Percentiles rank a stretch among this genome's conserved stretches.
Conservation (phyloP, 2,329 filamentous ascomycete genomes). For the Epichloe bromicola region DNA sequence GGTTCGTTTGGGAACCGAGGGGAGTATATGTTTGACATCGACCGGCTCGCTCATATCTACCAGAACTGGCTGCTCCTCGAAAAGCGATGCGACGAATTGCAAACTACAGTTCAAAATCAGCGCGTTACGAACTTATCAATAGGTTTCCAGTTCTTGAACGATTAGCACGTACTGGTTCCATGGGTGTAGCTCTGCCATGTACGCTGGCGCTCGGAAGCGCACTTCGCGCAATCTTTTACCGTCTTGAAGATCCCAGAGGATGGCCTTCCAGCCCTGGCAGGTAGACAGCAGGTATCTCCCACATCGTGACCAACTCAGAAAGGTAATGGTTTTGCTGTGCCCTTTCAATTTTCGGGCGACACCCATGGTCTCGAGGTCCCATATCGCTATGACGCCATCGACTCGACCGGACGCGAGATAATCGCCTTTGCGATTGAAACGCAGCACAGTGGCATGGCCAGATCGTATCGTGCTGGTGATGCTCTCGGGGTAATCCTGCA, state of each 20-base stretch:
- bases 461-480: constrained; percentile 76
- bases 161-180: constrained; percentile 55
- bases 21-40: constrained; percentile 59
- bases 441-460: constrained; percentile 52
- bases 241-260: constrained; percentile 78
- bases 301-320: constrained; percentile 86
- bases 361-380: constrained; percentile 95
- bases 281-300: constrained; percentile 85
- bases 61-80: constrained; percentile 82
- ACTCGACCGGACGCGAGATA: constrained; percentile 87
- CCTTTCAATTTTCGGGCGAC: constrained; percentile 88
- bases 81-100: constrained; percentile 80
- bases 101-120: constrained; percentile 38
- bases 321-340: constrained; percentile 88
- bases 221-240: constrained; percentile 66
- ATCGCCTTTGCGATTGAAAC: constrained; percentile 91
- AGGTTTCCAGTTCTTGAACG: not conserved
- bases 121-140: not conserved
- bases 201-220: constrained; percentile 84
- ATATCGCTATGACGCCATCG: constrained; percentile 89
- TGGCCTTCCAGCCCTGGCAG: constrained; percentile 92
- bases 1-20: constrained; percentile 68
- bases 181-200: constrained; percentile 90
- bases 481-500: constrained; percentile 78
- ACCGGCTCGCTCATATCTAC: constrained; percentile 63